A percentile compares a stretch with the other conserved stretches of the same genome.
Evolutionary conservation across 202 grass and related monocot species (phyloP).

Genomic region (Tripidium arundinaceum): DNA sequence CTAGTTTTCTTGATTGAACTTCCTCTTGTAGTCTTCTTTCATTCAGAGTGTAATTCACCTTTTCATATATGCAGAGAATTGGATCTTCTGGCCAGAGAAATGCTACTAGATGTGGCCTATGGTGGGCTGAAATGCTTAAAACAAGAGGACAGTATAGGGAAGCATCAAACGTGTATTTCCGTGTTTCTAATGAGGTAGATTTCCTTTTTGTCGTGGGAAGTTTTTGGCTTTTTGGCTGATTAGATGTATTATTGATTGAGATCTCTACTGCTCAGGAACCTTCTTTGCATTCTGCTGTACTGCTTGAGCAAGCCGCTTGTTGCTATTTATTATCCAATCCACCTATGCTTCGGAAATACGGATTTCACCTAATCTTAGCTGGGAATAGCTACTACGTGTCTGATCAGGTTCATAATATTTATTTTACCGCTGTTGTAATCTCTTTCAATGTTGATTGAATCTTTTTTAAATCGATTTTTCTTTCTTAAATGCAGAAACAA

Average conservation of each 20-base stretch:
- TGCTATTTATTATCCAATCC: conserved; percentile 87
- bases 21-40: neutral
- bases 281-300: conserved; percentile 85
- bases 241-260: conserved; percentile 34
- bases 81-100: conserved; percentile 83
- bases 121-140: conserved; percentile 99
- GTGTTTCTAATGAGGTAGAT: conserved; percentile 93
- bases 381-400: conserved; percentile 84
- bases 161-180: conserved; percentile 85
- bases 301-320: conserved; percentile 94
- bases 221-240: conserved; percentile 30
- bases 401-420: conserved; percentile 72
- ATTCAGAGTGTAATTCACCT: conserved; percentile 16
- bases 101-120: conserved; percentile 93
- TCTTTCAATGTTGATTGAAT: conserved; percentile 14
- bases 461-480: conserved; percentile 14
- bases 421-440: neutral
- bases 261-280: conserved; percentile 63
- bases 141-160: conserved; percentile 78
- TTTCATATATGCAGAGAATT: conserved; percentile 66
- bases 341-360: conserved; percentile 93
- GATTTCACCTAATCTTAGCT: conserved; percentile 97
- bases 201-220: neutral
- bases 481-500: conserved; percentile 64
- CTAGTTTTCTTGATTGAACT: conserved; percentile 10